Evolutionary conservation across 2,329 filamentous ascomycete genomes (phyloP).

Genomic region (Pseudogymnoascus sp.): DNA sequence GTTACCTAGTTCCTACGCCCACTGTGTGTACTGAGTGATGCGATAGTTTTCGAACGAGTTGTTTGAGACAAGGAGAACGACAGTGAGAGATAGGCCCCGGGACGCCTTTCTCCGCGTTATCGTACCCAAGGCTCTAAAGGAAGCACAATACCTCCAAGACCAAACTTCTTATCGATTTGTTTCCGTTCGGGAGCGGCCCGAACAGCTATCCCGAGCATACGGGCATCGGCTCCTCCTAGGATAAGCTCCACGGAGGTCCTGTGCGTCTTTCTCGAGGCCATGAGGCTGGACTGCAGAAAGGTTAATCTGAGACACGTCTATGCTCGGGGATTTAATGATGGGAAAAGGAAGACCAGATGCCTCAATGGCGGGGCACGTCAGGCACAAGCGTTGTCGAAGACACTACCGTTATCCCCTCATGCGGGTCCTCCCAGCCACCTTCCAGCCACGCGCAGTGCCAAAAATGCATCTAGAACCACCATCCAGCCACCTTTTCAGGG

Average conservation of each 20-base stretch:
- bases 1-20: too few species aligned
- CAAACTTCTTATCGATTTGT: not conserved
- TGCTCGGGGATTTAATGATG: not conserved
- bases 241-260: not conserved
- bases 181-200: constrained; percentile 1
- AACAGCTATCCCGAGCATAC: not conserved
- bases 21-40: not conserved
- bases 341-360: not conserved
- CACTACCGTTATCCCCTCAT: not conserved
- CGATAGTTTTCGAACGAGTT: not conserved
- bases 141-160: not conserved
- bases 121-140: not conserved
- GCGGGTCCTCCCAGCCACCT: not conserved
- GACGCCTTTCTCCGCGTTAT: not conserved
- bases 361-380: not conserved
- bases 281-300: not conserved
- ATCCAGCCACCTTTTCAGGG: not conserved
- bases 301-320: not conserved
- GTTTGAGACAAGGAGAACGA: not conserved
- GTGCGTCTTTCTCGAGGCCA: not conserved
- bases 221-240: not conserved
- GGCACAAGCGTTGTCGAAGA: not conserved
- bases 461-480: not conserved
- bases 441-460: not conserved
- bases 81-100: not conserved